A percentile compares a stretch with the other conserved stretches of the same genome.
Conservation (phyloP, 805 yeast species). For the Saturnispora serradocipensis region DNA sequence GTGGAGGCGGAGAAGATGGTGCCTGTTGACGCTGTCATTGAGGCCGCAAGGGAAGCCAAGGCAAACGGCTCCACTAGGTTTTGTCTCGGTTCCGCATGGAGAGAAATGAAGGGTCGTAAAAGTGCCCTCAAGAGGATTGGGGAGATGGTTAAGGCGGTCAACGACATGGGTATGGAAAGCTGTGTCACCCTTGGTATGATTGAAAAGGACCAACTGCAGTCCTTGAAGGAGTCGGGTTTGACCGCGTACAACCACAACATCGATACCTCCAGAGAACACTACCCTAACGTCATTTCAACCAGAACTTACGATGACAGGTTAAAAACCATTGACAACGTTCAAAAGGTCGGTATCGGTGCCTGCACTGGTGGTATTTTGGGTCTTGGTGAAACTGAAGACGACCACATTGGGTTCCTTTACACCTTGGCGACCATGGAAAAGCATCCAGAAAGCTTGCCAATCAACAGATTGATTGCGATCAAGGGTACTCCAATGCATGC, state of each 20-base stretch:
- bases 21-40: constrained; percentile 50
- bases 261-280: constrained; percentile 72
- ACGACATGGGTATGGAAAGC: constrained; percentile 57
- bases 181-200: constrained; percentile 82
- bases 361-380: constrained; percentile 80
- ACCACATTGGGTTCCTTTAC: constrained; percentile 58
- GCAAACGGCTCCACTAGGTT: constrained; percentile 67
- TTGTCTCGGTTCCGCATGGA: constrained; percentile 85
- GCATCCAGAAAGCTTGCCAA: constrained; percentile 82
- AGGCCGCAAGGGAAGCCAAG: constrained; percentile 57
- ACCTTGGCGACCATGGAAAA: constrained; percentile 57
- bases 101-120: constrained; percentile 74
- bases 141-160: constrained; percentile 53
- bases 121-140: constrained; percentile 52
- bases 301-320: constrained; percentile 66
- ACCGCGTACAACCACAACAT: constrained; percentile 79
- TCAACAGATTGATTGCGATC: constrained; percentile 68
- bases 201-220: constrained; percentile 50
- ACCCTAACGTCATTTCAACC: constrained; percentile 63
- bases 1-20: constrained; percentile 61
- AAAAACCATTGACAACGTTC: constrained; percentile 55
- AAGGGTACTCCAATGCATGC: constrained; percentile 69
- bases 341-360: constrained; percentile 48
- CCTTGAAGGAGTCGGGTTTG: constrained; percentile 56
- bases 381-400: constrained; percentile 64